These are phyloP conservation scores for Ailanthus altissimus DNA, from an alignment of 345 rosid species.

Conservation along the genomic window DNA sequence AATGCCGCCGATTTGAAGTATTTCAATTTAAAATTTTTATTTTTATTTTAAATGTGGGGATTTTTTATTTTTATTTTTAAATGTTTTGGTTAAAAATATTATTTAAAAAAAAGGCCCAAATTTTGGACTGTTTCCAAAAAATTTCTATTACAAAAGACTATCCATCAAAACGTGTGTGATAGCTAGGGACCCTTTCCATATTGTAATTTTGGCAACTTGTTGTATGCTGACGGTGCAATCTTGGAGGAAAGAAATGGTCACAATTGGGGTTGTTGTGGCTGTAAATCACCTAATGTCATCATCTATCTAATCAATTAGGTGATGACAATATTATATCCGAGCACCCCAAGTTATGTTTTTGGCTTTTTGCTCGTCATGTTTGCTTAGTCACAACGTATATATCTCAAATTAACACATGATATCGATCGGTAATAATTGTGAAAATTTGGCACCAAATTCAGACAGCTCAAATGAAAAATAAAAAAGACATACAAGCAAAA, in stretches of 20 bases:
- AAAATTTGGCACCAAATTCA: too few species aligned
- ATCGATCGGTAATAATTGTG: too few species aligned
- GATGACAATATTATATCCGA: not conserved
- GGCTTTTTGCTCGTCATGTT: not conserved
- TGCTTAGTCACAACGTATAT: not conserved
- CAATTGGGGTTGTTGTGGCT: slow-evolving; percentile 7
- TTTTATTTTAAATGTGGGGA: too few species aligned
- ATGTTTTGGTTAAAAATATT: too few species aligned
- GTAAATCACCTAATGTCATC: not conserved
- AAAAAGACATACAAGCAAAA: too few species aligned
- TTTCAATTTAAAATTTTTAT: too few species aligned
- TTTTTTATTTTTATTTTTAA: too few species aligned
- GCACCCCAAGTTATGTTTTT: not conserved
- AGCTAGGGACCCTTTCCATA: not conserved
- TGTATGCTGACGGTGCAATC: slow-evolving; percentile 7
- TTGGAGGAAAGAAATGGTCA: not conserved
- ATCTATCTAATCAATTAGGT: not conserved
- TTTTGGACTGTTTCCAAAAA: too few species aligned
- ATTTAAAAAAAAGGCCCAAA: too few species aligned
- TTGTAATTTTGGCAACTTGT: not conserved
- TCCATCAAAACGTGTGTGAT: not conserved
- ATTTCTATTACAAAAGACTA: not conserved
- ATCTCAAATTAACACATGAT: not conserved
- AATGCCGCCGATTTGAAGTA: too few species aligned
- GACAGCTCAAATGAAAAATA: too few species aligned